Evolutionary conservation across 1,284 basidiomycete genomes (phyloP).

Genomic region (Amylostereum areolatum): DNA sequence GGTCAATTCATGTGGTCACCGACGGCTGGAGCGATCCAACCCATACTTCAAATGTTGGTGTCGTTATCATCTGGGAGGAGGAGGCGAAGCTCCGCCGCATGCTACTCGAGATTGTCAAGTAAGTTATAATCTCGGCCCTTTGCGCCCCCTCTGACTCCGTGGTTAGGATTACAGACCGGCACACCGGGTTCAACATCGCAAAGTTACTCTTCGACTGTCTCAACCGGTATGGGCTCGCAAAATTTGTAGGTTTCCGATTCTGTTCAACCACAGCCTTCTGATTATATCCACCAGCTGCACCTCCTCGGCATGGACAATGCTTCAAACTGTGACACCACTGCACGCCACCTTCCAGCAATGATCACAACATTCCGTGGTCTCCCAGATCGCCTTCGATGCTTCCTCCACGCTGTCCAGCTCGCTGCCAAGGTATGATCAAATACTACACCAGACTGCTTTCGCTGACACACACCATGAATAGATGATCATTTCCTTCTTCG

Average conservation of each 20-base stretch:
- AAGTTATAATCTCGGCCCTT: too few species aligned
- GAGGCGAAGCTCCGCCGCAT: constrained; percentile 19
- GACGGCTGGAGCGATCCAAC: constrained; percentile 29
- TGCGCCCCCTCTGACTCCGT: too few species aligned
- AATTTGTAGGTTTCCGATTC: constrained; percentile 17
- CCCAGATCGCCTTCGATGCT: too few species aligned
- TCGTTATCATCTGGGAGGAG: constrained; percentile 24
- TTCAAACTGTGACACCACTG: constrained; percentile 14
- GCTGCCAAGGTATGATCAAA: too few species aligned
- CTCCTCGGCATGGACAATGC: constrained; percentile 20
- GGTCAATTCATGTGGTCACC: constrained; percentile 22
- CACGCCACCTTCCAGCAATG: constrained; percentile 9
- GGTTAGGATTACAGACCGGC: constrained; percentile 20
- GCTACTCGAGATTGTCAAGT: constrained; percentile 27
- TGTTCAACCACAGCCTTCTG: too few species aligned
- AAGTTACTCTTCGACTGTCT: constrained; percentile 18
- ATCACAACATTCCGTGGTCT: constrained; percentile 17
- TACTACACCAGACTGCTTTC: too few species aligned
- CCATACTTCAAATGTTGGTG: constrained; percentile 21
- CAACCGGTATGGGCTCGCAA: constrained; percentile 18
- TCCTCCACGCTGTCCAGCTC: too few species aligned
- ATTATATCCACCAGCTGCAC: constrained; percentile 3
- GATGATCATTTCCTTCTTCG: too few species aligned
- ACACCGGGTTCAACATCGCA: constrained; percentile 24
- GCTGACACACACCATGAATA: too few species aligned